A percentile compares a stretch with the other conserved stretches of the same genome.
These are phyloP conservation scores for Monosporascus sp. DNA, from an alignment of 2,329 filamentous ascomycete species.

Conservation along the genomic window DNA sequence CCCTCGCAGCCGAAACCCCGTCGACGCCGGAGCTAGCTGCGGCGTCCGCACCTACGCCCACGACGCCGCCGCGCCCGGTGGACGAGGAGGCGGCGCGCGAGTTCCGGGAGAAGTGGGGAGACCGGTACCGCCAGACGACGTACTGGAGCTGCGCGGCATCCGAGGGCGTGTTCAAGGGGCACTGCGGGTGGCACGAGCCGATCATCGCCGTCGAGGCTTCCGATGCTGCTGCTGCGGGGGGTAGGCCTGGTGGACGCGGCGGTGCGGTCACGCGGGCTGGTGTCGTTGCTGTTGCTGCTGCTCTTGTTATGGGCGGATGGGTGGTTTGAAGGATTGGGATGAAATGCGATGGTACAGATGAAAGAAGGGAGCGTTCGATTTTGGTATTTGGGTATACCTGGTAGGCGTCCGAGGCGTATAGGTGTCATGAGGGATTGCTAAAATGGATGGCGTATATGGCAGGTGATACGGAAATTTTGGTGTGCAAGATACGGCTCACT, in stretches of 20 bases:
- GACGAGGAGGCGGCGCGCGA: constrained; percentile 13
- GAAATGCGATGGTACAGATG: too few relatives aligned
- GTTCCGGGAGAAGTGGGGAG: constrained; percentile 8
- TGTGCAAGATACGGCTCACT: background rate
- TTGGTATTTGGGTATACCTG: too few relatives aligned
- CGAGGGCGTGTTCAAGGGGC: constrained; percentile 17
- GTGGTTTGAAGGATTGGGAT: too few relatives aligned
- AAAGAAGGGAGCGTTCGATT: too few relatives aligned
- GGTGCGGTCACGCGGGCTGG: constrained; percentile 6
- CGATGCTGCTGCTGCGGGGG: constrained; percentile 8
- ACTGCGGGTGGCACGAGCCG: constrained; percentile 36
- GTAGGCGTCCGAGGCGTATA: too few relatives aligned
- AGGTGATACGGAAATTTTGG: background rate
- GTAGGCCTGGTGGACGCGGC: constrained; percentile 5
- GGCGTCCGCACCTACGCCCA: constrained; percentile 4
- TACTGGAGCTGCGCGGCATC: constrained; percentile 34
- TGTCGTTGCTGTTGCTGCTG: constrained; percentile 10
- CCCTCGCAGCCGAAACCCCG: background rate
- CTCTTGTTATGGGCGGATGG: background rate
- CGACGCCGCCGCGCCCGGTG: constrained; percentile 13
- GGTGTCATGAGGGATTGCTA: too few relatives aligned
- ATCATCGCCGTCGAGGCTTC: constrained; percentile 22
- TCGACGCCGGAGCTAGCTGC: background rate
- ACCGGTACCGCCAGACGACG: constrained; percentile 31
- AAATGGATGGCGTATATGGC: background rate